Percentiles rank a stretch among this genome's conserved stretches.
Conservation (phyloP, 495 filamentous ascomycete species). For the Penicillium desertorum region DNA sequence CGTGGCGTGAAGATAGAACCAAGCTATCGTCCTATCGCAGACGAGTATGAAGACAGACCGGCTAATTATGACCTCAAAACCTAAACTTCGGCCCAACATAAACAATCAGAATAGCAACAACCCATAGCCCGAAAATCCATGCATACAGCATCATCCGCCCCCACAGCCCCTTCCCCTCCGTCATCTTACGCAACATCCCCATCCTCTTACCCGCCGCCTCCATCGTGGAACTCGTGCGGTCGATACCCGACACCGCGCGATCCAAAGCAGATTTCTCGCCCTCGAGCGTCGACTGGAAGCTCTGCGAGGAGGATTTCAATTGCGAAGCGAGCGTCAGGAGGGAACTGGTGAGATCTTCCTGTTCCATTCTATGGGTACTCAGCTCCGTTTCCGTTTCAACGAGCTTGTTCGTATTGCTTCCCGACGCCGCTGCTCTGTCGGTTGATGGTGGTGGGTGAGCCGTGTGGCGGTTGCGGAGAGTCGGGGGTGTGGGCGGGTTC, state of each 20-base stretch:
- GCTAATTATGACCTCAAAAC: constrained; percentile 52
- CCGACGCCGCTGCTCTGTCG: constrained; percentile 20
- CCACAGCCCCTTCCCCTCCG: constrained; percentile 85
- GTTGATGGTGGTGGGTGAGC: constrained; percentile 13
- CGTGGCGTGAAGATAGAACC: not conserved
- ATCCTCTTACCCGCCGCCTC: constrained; percentile 71
- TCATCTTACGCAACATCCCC: constrained; percentile 69
- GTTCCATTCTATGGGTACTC: constrained; percentile 70
- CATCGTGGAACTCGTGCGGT: constrained; percentile 71
- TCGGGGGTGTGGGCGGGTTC: constrained; percentile 19
- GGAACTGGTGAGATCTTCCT: constrained; percentile 78
- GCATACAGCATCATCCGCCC: constrained; percentile 80
- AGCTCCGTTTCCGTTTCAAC: constrained; percentile 64
- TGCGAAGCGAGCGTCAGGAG: constrained; percentile 74
- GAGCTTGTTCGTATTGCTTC: constrained; percentile 28
- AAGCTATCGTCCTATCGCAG: not conserved
- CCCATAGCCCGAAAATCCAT: constrained; percentile 76
- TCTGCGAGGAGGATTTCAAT: constrained; percentile 70
- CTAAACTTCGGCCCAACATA: constrained; percentile 81
- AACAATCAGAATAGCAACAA: constrained; percentile 71
- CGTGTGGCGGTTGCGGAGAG: constrained; percentile 36
- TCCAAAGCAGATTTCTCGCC: constrained; percentile 69
- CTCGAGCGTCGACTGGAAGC: constrained; percentile 69
- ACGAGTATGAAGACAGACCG: not conserved
- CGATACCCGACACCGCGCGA: constrained; percentile 68